Evolutionary conservation across 768 basidiomycete genomes (phyloP).

Genomic region (Asterophora lycoperdoides): DNA sequence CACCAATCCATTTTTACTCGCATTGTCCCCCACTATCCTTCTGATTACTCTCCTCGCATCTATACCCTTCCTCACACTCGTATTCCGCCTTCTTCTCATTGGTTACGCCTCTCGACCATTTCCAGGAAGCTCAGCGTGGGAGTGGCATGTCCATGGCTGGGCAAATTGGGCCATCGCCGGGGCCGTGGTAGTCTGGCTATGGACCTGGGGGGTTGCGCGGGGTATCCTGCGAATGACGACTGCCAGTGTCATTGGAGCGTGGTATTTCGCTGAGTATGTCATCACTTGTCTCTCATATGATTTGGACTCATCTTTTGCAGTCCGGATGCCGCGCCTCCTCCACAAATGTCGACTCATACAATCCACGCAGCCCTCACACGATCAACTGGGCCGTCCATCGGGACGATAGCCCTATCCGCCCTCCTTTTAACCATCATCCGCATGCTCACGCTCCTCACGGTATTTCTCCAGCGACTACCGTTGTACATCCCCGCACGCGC

Average conservation of each 20-base stretch:
- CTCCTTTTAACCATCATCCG: slow-evolving; percentile 73
- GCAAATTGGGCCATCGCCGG: slow-evolving; percentile 44
- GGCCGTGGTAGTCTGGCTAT: slow-evolving; percentile 59
- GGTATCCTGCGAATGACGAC: slow-evolving; percentile 73
- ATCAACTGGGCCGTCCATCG: slow-evolving; percentile 77
- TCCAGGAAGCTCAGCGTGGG: slow-evolving; percentile 23
- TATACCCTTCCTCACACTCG: slow-evolving; percentile 75
- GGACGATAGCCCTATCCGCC: slow-evolving; percentile 72
- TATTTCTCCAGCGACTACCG: slow-evolving; percentile 54
- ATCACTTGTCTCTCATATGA: neutral
- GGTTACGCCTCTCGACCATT: slow-evolving; percentile 41
- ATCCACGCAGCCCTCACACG: slow-evolving; percentile 77
- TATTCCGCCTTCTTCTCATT: slow-evolving; percentile 72
- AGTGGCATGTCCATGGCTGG: slow-evolving; percentile 39
- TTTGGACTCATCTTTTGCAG: slow-evolving; percentile 17
- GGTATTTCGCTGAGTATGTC: slow-evolving; percentile 73
- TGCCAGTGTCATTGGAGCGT: slow-evolving; percentile 83
- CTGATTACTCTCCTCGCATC: slow-evolving; percentile 62
- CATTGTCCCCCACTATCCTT: slow-evolving; percentile 70
- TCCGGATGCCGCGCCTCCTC: slow-evolving; percentile 35
- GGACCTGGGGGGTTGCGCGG: slow-evolving; percentile 78
- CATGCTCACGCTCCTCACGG: slow-evolving; percentile 44
- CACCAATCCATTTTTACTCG: slow-evolving; percentile 68
- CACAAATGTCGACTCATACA: slow-evolving; percentile 59
- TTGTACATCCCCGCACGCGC: slow-evolving; percentile 44